Base-by-base conservation (phyloP, 495 filamentous ascomycete species). In the Xylaria intraflava region DNA sequence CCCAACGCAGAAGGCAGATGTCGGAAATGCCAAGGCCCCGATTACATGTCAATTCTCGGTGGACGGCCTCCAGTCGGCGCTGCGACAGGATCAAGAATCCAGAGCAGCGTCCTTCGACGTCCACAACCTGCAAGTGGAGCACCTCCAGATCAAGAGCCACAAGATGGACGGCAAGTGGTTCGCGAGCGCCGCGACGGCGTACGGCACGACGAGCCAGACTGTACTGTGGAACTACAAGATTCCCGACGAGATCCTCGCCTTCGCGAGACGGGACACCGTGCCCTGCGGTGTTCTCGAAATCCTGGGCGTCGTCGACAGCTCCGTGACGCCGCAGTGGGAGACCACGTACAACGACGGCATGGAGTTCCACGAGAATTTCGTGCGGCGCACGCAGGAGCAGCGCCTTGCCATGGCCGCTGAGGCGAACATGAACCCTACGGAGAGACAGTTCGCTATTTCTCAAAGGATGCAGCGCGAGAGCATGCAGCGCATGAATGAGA, bases 201-300 rank as follows among this genome's bases (percentile, higher is more conserved):
- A 76, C 47, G 72, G 74, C 17, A 79, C 78, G 22, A 66, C 72
- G 31, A 69, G 62, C 51, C 70, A 79, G 68, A 75, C 75, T 6
- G 70, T 80, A 17, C 70, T 85, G 22, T 85, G 81, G 81, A 79
- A 75, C 61, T 84, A 79, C 68, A 71, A 75, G 49, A 80, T 83
- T 51, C 78, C 82, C 1, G 70, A 75, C 40, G 67, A 72, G 27
- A 69, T 84, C 33, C 59, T 81, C 1, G 46, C 67, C 5, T 78
- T 85, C 47, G 65, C 77, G 14, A 69, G 73, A 4, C 70, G 70
- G 14, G 75, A 78, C 39, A 77, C 76, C 6, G 70, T 86, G 3
- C 83, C 83, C 2, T 84, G 81, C 68, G 83, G 82, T 27, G 68
- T 86, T 44, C 69, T 86, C 30, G 81, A 83, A 3, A 55, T 83